phyloP scores from a whole-genome alignment of 192 early-diverging fungal species.

The Backusella australiensis region DNA sequence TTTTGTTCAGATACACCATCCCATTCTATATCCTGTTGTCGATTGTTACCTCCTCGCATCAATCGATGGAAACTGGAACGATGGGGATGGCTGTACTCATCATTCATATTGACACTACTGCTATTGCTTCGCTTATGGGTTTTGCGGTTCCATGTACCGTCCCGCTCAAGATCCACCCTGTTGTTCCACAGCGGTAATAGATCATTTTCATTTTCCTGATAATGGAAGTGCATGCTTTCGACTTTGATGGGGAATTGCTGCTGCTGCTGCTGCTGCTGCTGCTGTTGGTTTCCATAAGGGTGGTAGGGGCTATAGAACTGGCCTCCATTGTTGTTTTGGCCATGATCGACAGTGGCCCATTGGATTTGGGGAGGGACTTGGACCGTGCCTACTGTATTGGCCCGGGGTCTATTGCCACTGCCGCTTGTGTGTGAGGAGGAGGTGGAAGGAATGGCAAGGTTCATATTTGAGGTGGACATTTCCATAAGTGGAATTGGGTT shows the following conservation, averaged over 20 bases:
- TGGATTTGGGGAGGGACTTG: slow-evolving; percentile 36
- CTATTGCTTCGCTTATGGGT: slow-evolving; percentile 16
- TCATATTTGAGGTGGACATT: background rate
- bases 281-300: slow-evolving; percentile 2
- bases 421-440: background rate
- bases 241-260: slow-evolving; percentile 1
- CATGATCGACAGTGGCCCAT: slow-evolving; percentile 18
- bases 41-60: slow-evolving; percentile 24
- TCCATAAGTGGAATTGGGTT: slow-evolving; percentile 1
- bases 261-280: slow-evolving; percentile 16
- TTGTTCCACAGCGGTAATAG: background rate
- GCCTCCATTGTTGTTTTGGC: background rate
- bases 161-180: slow-evolving; percentile 1
- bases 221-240: background rate
- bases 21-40: slow-evolving; percentile 32
- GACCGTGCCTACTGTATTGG: slow-evolving; percentile 40
- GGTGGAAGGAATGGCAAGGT: background rate
- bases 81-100: background rate
- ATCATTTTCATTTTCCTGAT: background rate
- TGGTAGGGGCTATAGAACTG: slow-evolving; percentile 6
- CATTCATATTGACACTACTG: slow-evolving; percentile 7
- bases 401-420: slow-evolving; percentile 30
- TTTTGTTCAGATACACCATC: slow-evolving; percentile 16
- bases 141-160: slow-evolving; percentile 5
- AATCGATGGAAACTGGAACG: slow-evolving; percentile 25